A percentile compares a stretch with the other conserved stretches of the same genome.
These are phyloP conservation scores for Amylocystis lapponica DNA, from an alignment of 768 basidiomycete genomes.

Conservation along the genomic window DNA sequence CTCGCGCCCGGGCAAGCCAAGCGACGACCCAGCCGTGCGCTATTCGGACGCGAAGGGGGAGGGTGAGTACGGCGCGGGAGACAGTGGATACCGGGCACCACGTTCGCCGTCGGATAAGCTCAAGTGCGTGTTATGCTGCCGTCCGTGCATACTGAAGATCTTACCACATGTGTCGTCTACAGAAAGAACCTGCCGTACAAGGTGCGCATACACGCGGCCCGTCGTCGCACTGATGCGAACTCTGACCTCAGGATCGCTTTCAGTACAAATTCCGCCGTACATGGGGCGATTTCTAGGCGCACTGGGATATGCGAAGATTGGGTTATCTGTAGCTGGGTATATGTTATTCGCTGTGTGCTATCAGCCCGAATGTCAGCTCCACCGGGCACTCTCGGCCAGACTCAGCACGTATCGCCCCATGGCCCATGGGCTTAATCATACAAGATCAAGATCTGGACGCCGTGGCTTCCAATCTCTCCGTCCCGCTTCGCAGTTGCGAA, in stretches of 20 bases:
- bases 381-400: too few species aligned
- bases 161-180: too few species aligned
- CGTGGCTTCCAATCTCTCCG: too few species aligned
- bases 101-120: slow-evolving; percentile 50
- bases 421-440: too few species aligned
- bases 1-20: slow-evolving; percentile 52
- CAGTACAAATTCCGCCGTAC: slow-evolving; percentile 88
- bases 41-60: slow-evolving; percentile 49
- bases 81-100: slow-evolving; percentile 22
- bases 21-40: slow-evolving; percentile 59
- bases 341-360: too few species aligned
- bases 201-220: slow-evolving; percentile 41
- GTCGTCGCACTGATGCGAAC: slow-evolving; percentile 20
- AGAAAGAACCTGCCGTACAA: slow-evolving; percentile 86
- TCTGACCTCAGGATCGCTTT: slow-evolving; percentile 54
- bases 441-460: too few species aligned
- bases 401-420: too few species aligned
- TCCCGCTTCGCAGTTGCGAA: too few species aligned
- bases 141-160: neutral
- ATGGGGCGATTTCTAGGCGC: slow-evolving; percentile 77
- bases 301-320: too few species aligned
- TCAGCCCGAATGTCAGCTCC: too few species aligned
- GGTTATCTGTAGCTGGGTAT: too few species aligned
- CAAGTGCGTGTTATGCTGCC: slow-evolving; percentile 38
- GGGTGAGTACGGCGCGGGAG: slow-evolving; percentile 56